Evolutionary conservation across 129 eudicot species (phyloP).

Genomic region (Chrysanthemum seticuspe): DNA sequence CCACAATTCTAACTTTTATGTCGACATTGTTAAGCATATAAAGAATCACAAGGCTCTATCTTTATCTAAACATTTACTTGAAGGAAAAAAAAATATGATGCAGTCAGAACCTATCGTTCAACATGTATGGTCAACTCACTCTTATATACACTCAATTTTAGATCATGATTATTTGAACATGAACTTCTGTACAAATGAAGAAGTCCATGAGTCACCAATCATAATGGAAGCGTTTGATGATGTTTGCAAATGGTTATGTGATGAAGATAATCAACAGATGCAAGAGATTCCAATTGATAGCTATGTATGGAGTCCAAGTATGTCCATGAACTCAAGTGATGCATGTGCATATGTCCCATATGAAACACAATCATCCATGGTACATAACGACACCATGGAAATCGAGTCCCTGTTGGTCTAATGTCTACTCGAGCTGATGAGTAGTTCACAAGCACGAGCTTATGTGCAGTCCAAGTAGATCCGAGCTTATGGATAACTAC

Average conservation of each 20-base stretch:
- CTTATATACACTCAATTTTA: conserved; percentile 22
- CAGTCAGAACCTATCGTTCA: conserved; percentile 41
- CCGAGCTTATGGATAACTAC: too few relatives aligned
- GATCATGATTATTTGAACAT: conserved; percentile 28
- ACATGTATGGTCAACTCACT: conserved; percentile 43
- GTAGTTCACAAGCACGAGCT: too few relatives aligned
- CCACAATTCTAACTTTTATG: conserved; percentile 22
- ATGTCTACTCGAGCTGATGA: too few relatives aligned
- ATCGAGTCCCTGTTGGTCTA: too few relatives aligned
- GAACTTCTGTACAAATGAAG: conserved; percentile 18
- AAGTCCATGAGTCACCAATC: conserved; percentile 22
- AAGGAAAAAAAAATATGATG: conserved; percentile 32
- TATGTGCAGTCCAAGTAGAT: too few relatives aligned
- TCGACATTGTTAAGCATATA: conserved; percentile 15
- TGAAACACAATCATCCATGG: conserved; percentile 7
- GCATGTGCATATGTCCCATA: conserved; percentile 8
- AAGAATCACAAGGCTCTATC: conserved; percentile 22
- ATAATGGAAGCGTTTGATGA: conserved; percentile 32
- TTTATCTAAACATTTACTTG: background rate
- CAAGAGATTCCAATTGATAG: conserved; percentile 31
- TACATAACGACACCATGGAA: conserved; percentile 32
- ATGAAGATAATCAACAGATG: conserved; percentile 41
- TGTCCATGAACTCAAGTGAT: conserved; percentile 30
- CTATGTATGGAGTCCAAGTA: conserved; percentile 37
- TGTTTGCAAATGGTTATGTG: conserved; percentile 43